Evolutionary conservation across 139 green algal genomes (phyloP).

Genomic region (Nannochloris sp.): DNA sequence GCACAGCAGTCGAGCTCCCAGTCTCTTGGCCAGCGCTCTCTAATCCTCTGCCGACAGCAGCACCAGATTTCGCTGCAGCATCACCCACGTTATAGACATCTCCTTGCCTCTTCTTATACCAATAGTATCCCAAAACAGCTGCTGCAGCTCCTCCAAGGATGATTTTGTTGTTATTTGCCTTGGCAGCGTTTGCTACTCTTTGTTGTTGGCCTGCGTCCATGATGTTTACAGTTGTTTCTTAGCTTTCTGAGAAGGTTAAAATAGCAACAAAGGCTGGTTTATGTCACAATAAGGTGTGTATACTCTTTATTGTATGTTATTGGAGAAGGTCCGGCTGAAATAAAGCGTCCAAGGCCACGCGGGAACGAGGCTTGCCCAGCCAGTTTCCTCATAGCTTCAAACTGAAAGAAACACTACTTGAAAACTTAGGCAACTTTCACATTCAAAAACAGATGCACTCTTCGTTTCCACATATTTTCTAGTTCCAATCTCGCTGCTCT

Average conservation of each 20-base stretch:
- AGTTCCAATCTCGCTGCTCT: conserved; percentile 15
- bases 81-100: not conserved
- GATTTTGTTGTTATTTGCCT: not conserved
- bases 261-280: no score
- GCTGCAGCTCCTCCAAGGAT: not conserved
- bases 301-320: no score
- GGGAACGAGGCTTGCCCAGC: no score
- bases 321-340: no score
- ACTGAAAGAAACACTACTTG: no score
- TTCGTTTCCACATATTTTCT: conserved; percentile 7
- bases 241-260: no score
- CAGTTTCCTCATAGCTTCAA: no score
- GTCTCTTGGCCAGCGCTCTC: not conserved
- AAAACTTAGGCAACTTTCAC: conserved; percentile 26
- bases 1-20: not conserved
- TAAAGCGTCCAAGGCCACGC: no score
- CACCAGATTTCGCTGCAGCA: not conserved
- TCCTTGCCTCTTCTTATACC: not conserved
- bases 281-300: no score
- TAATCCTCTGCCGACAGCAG: not conserved
- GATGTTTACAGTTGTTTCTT: no score
- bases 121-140: not conserved
- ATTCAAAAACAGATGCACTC: conserved; percentile 23
- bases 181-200: no score
- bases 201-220: no score